Percentiles rank a stretch among this genome's conserved stretches.
These are phyloP conservation scores for Vitellaria paradoxa DNA, from an alignment of 179 eudicot species.

Conservation along the genomic window DNA sequence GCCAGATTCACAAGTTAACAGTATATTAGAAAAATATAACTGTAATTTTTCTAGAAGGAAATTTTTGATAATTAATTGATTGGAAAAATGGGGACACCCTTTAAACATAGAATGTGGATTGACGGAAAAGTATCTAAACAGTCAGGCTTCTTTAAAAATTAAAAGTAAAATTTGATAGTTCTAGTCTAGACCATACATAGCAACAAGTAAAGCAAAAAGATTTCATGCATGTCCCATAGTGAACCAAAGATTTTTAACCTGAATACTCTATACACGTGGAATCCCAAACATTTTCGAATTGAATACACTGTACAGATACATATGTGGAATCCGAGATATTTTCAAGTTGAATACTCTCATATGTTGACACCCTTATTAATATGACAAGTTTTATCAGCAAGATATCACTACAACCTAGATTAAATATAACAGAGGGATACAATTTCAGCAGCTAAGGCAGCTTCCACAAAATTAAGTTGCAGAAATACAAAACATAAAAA, in stretches of 20 bases:
- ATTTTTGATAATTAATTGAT: too few relatives aligned
- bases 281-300: background rate
- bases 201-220: background rate
- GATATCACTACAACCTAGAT: background rate
- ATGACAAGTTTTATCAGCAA: background rate
- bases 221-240: background rate
- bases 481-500: background rate
- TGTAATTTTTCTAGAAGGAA: too few relatives aligned
- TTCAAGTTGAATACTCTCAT: too few relatives aligned
- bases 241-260: background rate
- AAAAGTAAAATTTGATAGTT: background rate
- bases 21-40: background rate
- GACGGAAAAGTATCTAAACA: background rate
- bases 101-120: background rate
- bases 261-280: background rate
- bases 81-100: too few relatives aligned
- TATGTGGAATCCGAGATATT: background rate
- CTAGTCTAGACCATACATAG: background rate
- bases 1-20: constrained; percentile 9
- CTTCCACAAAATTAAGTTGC: background rate
- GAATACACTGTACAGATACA: too few relatives aligned
- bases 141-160: background rate
- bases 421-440: background rate
- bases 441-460: background rate
- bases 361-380: background rate